Evolutionary conservation across 164 flowering plant genomes (phyloP).

Genomic region (Stephania yunnanensis): DNA sequence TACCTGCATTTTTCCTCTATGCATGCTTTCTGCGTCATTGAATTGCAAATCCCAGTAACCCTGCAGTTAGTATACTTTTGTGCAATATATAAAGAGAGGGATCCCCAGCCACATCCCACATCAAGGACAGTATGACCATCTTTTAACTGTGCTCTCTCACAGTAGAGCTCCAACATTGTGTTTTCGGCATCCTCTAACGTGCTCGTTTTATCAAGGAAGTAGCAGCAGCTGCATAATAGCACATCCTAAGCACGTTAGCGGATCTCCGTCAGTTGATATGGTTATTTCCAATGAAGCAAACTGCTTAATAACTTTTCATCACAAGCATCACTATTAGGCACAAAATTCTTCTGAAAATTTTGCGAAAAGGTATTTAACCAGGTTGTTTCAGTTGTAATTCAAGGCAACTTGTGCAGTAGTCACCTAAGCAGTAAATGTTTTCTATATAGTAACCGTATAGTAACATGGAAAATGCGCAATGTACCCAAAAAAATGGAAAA

Average conservation of each 20-base stretch:
- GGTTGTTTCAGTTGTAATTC: no score
- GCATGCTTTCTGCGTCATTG: conserved; percentile 66
- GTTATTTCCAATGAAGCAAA: background rate
- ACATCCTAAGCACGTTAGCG: background rate
- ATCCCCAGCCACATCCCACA: conserved; percentile 99
- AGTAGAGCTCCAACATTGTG: conserved; percentile 82
- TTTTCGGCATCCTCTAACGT: conserved; percentile 87
- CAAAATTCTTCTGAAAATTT: no score
- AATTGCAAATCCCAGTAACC: conserved; percentile 89
- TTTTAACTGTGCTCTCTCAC: conserved; percentile 72
- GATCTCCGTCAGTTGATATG: background rate
- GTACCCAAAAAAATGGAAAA: background rate
- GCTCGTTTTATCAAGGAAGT: conserved; percentile 46
- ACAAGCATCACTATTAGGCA: conserved; percentile 1
- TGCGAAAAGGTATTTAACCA: no score
- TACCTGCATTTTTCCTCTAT: conserved; percentile 80
- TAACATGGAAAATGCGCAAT: no score
- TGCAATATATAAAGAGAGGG: conserved; percentile 71
- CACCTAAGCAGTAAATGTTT: no score
- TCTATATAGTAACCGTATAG: no score
- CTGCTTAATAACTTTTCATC: background rate
- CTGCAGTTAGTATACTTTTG: conserved; percentile 62
- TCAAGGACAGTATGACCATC: conserved; percentile 93
- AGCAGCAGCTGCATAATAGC: conserved; percentile 66
- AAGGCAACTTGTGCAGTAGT: no score